Base-by-base conservation (phyloP, 1,284 basidiomycete genomes). In the Ceratorhiza oryzae-sativae region DNA sequence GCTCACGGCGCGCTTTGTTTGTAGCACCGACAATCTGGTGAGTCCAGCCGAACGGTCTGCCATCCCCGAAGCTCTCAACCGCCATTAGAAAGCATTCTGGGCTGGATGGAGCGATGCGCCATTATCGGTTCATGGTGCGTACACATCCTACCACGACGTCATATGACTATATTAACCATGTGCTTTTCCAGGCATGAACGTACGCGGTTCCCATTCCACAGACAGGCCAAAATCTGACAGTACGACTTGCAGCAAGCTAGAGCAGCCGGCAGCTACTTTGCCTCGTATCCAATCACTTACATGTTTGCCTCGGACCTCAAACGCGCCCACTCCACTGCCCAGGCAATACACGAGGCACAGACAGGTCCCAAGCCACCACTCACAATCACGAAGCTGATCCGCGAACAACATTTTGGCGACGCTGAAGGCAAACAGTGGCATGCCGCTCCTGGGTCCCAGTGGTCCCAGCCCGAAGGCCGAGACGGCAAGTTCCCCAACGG, bases 241-340 rank as follows among this genome's bases (percentile, higher is more conserved):
- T 3, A 27, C 32, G 46, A 23, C 27, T 18, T 27, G 12, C 76
- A 94, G 91, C 94, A 96, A 91, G 93, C 94, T 2, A 87, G 86
- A 76, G 92, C 93, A 0, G 82, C 93, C 1, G 93, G 88, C 0
- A 80, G 83, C 60, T 86, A 87, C 25, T 86, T 94, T 55, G 72
- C 76, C n/a, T 77, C 82, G 34, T 86, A 82, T 13, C 83, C 78
- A 9, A 84, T 95, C 75, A 83, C 86, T 49, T 86, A 86, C 20
- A 91, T 98, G 73, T 88, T 93, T 79, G 86, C 91, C 8, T 96
- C 94, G 0, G 86, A 91, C 72, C 85, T 97, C 61, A 86, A 89
- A 76, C 88, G 95, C 30, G 93, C 95, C 1, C 82, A 85, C 68
- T 83, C 84, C 75, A 95, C 93, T 0, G 93, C 92, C 0, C 79